These are phyloP conservation scores for Pythium plurisporium DNA, from an alignment of 352 stramenopile species.

Conservation along the genomic window DNA sequence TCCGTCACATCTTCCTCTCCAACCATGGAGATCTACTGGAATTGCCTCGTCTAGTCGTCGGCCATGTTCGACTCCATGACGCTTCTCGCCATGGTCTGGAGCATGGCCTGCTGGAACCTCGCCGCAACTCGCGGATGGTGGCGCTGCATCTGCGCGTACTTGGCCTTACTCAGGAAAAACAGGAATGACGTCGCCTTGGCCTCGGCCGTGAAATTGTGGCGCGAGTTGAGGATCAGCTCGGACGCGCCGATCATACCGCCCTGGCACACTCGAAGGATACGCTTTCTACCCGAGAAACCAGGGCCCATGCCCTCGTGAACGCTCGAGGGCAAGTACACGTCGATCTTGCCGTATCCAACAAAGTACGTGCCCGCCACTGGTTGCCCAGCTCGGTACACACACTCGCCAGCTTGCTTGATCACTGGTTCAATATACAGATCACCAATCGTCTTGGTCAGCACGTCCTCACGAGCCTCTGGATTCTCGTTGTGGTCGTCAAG, in stretches of 20 bases:
- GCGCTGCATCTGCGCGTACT: constrained; percentile 67
- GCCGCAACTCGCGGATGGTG: constrained; percentile 59
- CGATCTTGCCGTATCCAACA: constrained; percentile 79
- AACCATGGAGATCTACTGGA: no score
- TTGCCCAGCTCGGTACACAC: constrained; percentile 61
- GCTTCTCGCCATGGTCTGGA: constrained; percentile 79
- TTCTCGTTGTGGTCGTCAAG: constrained; percentile 12
- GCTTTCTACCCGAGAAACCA: constrained; percentile 71
- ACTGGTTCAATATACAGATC: constrained; percentile 64
- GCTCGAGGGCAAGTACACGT: constrained; percentile 80
- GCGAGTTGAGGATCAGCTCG: constrained; percentile 78
- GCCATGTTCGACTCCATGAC: constrained; percentile 83
- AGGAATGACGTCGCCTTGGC: constrained; percentile 60
- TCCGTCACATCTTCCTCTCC: no score
- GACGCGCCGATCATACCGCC: constrained; percentile 74
- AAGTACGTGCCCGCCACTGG: constrained; percentile 73
- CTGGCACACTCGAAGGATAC: constrained; percentile 77
- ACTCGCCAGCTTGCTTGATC: constrained; percentile 56
- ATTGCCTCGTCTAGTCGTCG: constrained; percentile 78
- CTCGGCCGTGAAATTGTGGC: constrained; percentile 79
- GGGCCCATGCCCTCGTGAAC: constrained; percentile 75
- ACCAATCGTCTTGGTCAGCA: constrained; percentile 58
- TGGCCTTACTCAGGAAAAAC: constrained; percentile 75
- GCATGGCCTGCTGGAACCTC: constrained; percentile 81
- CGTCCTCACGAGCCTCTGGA: constrained; percentile 1